Percentiles rank a stretch among this genome's conserved stretches.
These are phyloP conservation scores for Keithomyces neogunnii DNA, from an alignment of 2,329 filamentous ascomycete species.

Conservation along the genomic window DNA sequence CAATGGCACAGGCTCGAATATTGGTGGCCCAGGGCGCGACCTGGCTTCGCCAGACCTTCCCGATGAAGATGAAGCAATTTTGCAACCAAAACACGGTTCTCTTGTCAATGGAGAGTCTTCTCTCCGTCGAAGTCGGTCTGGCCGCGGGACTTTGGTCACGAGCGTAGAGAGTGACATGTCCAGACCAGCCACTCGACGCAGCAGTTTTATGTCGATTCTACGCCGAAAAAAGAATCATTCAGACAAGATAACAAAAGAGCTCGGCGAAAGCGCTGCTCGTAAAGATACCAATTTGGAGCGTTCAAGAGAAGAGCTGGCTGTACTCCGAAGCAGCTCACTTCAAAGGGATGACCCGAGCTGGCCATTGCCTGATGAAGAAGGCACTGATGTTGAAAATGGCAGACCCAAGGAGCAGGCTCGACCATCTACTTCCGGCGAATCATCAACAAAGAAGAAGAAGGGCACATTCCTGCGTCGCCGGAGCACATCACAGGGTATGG, in stretches of 20 bases:
- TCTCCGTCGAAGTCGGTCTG: conserved; percentile 33
- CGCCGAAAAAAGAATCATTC: conserved; percentile 49
- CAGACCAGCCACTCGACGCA: conserved; percentile 23
- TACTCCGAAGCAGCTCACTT: conserved; percentile 29
- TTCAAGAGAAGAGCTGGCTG: conserved; percentile 42
- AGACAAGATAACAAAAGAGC: conserved; percentile 45
- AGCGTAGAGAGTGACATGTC: conserved; percentile 10
- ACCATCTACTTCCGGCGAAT: conserved; percentile 26
- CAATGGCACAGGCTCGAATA: conserved; percentile 9
- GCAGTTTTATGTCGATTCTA: conserved; percentile 51
- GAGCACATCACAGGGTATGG: conserved; percentile 26
- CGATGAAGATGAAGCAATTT: conserved; percentile 46
- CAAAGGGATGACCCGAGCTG: conserved; percentile 23
- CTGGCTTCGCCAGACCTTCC: conserved; percentile 48
- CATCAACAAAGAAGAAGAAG: conserved; percentile 12
- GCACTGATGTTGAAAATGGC: conserved; percentile 20
- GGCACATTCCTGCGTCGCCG: conserved; percentile 25
- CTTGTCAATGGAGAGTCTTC: conserved; percentile 10
- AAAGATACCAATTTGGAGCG: conserved; percentile 56
- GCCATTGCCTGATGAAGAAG: conserved; percentile 23
- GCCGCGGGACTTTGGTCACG: conserved; percentile 26
- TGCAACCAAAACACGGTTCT: conserved; percentile 11
- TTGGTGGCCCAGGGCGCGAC: background rate
- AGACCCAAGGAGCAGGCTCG: conserved; percentile 18
- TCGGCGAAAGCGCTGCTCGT: conserved; percentile 49